Conservation (phyloP, 805 yeast genomes). For the Starmerella sp. region DNA sequence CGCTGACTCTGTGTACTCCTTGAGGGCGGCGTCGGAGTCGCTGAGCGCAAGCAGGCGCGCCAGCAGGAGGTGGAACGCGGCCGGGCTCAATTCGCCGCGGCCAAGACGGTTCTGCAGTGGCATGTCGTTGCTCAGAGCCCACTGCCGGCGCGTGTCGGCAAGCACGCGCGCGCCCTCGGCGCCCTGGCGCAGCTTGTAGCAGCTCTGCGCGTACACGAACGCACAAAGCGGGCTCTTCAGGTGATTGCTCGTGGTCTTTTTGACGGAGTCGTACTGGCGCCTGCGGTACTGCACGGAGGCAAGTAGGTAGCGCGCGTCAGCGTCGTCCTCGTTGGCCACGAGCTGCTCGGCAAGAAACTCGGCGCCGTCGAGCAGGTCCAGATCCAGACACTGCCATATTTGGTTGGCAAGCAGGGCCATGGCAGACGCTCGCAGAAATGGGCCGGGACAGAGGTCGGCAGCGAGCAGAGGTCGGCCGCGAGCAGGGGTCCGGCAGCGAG, state of each 20-base stretch:
- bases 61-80: slow-evolving; percentile 53
- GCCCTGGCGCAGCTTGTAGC: slow-evolving; percentile 43
- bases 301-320: slow-evolving; percentile 57
- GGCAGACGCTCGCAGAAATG: background rate
- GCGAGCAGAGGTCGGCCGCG: too few relatives aligned
- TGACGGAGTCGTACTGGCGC: slow-evolving; percentile 43
- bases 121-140: slow-evolving; percentile 16
- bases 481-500: too few relatives aligned
- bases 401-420: slow-evolving; percentile 32
- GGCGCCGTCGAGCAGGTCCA: slow-evolving; percentile 60
- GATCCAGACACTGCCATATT: slow-evolving; percentile 61
- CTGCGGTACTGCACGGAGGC: slow-evolving; percentile 54
- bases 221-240: slow-evolving; percentile 61
- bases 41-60: slow-evolving; percentile 51
- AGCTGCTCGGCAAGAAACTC: slow-evolving; percentile 78
- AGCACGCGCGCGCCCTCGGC: slow-evolving; percentile 52
- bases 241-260: slow-evolving; percentile 32
- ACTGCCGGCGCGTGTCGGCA: slow-evolving; percentile 18
- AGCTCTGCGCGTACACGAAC: slow-evolving; percentile 60
- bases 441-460: too few relatives aligned
- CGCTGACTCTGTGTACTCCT: slow-evolving; percentile 58
- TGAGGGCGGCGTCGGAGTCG: slow-evolving; percentile 53
- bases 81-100: slow-evolving; percentile 28
- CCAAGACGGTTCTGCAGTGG: slow-evolving; percentile 10
- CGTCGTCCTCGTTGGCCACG: slow-evolving; percentile 47